Evolutionary conservation across 257 asterid species (phyloP).

Genomic region (Capsicum baccatum): DNA sequence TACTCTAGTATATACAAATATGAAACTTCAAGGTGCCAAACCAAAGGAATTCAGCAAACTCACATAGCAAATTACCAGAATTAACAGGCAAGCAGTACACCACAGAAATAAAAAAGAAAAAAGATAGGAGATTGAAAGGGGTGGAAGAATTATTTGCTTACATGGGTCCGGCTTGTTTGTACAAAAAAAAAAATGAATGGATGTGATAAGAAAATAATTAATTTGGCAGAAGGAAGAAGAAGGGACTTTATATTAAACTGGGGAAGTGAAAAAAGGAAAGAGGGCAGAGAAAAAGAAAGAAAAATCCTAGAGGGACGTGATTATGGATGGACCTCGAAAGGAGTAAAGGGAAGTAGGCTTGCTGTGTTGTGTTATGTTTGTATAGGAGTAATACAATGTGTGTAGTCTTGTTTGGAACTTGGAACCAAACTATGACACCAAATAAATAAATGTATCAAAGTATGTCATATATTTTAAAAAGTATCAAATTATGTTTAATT

Average conservation of each 20-base stretch:
- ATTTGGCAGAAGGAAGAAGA: too few relatives aligned
- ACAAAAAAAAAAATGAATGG: neutral
- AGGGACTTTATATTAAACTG: too few relatives aligned
- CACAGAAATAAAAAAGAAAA: neutral
- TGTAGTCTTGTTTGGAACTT: neutral
- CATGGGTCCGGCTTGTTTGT: constrained; percentile 20
- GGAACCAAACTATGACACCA: too few relatives aligned
- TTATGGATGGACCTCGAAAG: constrained; percentile 19
- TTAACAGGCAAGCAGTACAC: neutral
- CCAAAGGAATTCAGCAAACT: neutral
- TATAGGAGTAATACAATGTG: neutral
- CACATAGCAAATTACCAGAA: neutral
- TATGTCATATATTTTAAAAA: too few relatives aligned
- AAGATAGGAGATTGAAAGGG: neutral
- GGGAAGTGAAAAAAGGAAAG: too few relatives aligned
- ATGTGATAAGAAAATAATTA: constrained; percentile 8
- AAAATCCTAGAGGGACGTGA: neutral
- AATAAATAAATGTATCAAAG: too few relatives aligned
- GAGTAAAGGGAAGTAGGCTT: constrained; percentile 22
- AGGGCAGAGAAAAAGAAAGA: neutral
- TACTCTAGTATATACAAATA: constrained; percentile 7
- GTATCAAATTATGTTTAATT: too few relatives aligned
- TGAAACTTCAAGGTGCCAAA: neutral
- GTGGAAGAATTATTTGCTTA: neutral
- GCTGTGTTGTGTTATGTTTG: neutral